Conservation (phyloP, 805 yeast species). For the Zygosaccharomyces rouxii region DNA sequence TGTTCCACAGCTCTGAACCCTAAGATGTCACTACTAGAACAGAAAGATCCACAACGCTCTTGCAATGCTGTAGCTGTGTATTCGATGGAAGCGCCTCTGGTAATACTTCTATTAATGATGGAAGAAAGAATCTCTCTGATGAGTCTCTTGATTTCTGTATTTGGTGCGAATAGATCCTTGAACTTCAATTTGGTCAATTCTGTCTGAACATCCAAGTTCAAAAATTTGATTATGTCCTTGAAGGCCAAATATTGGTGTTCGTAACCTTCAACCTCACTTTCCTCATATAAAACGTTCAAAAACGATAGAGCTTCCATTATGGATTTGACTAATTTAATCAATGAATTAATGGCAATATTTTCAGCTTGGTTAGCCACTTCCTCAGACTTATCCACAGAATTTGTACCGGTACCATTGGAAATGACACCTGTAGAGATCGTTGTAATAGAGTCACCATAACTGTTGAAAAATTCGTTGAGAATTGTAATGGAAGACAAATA, state of each 20-base stretch:
- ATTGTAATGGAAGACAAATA: slow-evolving; percentile 68
- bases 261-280: slow-evolving; percentile 42
- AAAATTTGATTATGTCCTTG: slow-evolving; percentile 63
- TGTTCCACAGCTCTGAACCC: slow-evolving; percentile 93
- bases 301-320: slow-evolving; percentile 90
- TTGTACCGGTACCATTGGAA: slow-evolving; percentile 9
- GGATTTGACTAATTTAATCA: slow-evolving; percentile 67
- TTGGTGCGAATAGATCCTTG: slow-evolving; percentile 73
- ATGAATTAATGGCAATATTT: slow-evolving; percentile 76
- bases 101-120: slow-evolving; percentile 80
- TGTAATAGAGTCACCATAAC: slow-evolving; percentile 47
- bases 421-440: slow-evolving; percentile 48
- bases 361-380: slow-evolving; percentile 85
- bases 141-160: slow-evolving; percentile 47
- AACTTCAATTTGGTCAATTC: slow-evolving; percentile 64
- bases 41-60: slow-evolving; percentile 90
- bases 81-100: slow-evolving; percentile 91
- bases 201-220: slow-evolving; percentile 63
- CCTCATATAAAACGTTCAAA: slow-evolving; percentile 74
- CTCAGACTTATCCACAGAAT: slow-evolving; percentile 37
- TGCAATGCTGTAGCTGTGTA: slow-evolving; percentile 81
- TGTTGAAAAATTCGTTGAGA: slow-evolving; percentile 63
- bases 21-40: slow-evolving; percentile 88
- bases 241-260: slow-evolving; percentile 41
- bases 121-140: slow-evolving; percentile 86